These are phyloP conservation scores for Sporothrix curviconia DNA, from an alignment of 2,329 filamentous ascomycete genomes.

Conservation along the genomic window DNA sequence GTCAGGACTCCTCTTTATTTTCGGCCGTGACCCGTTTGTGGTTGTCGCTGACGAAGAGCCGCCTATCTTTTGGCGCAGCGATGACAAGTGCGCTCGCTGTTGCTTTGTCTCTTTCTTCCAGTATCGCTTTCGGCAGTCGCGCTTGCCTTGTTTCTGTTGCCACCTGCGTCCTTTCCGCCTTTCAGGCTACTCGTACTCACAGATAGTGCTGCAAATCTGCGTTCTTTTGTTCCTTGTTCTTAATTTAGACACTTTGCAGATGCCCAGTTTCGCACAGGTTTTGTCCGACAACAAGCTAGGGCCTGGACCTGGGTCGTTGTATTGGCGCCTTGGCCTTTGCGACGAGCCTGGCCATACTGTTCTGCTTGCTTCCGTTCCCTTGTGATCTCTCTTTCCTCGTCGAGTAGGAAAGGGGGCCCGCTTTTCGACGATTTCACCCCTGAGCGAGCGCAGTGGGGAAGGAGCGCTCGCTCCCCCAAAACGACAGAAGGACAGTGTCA, in stretches of 20 bases:
- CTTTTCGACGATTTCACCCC: neutral
- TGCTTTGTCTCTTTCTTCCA: neutral
- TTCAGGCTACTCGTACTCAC: too few species aligned
- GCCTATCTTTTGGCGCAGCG: neutral
- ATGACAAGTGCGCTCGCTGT: neutral
- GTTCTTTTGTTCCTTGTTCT: neutral
- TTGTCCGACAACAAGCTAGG: neutral
- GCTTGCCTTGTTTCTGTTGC: neutral
- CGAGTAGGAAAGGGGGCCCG: too few species aligned
- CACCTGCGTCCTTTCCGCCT: too few species aligned
- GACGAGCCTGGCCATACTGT: too few species aligned
- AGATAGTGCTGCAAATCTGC: too few species aligned
- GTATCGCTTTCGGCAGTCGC: neutral
- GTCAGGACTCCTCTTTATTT: neutral
- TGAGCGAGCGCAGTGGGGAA: slow-evolving; percentile 7
- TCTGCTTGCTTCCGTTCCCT: too few species aligned
- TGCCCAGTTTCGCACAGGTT: slow-evolving; percentile 4
- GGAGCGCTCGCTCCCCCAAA: neutral
- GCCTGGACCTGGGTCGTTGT: neutral
- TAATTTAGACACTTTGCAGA: slow-evolving; percentile 11
- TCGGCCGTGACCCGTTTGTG: too few species aligned
- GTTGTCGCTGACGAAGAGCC: slow-evolving; percentile 7
- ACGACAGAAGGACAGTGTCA: neutral
- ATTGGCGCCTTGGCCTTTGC: neutral
- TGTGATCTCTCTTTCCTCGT: slow-evolving; percentile 1